Evolutionary conservation across 139 green algal genomes (phyloP).

Genomic region (Limnomonas spitsbergensis): DNA sequence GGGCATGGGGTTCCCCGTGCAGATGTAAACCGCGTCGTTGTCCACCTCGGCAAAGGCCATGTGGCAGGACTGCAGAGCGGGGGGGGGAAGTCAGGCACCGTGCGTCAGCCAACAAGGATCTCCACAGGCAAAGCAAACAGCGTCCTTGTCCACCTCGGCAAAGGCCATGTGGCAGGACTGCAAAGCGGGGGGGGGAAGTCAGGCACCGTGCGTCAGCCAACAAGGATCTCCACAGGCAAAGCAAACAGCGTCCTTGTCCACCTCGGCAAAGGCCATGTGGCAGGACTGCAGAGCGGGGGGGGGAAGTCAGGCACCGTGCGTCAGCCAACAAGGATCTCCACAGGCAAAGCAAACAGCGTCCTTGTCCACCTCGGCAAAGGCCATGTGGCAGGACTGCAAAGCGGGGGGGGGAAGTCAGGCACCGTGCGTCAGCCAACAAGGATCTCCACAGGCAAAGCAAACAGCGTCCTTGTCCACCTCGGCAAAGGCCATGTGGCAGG

Average conservation of each 20-base stretch:
- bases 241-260: constrained; percentile 84
- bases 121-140: constrained; percentile 89
- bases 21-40: constrained; percentile 81
- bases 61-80: constrained; percentile 62
- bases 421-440: constrained; percentile 33
- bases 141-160: constrained; percentile 53
- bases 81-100: background rate
- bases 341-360: constrained; percentile 85
- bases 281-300: constrained; percentile 56
- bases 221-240: constrained; percentile 86
- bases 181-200: constrained; percentile 8
- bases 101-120: constrained; percentile 74
- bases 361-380: constrained; percentile 59
- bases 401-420: background rate
- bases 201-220: background rate
- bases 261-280: constrained; percentile 64
- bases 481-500: constrained; percentile 72
- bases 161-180: constrained; percentile 80
- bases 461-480: constrained; percentile 67
- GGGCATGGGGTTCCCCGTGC: constrained; percentile 87
- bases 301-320: background rate
- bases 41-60: constrained; percentile 70
- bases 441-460: constrained; percentile 89
- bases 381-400: constrained; percentile 76
- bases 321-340: constrained; percentile 88